Base-by-base conservation (phyloP, 2,329 filamentous ascomycete genomes). In the Fusarium foetens region DNA sequence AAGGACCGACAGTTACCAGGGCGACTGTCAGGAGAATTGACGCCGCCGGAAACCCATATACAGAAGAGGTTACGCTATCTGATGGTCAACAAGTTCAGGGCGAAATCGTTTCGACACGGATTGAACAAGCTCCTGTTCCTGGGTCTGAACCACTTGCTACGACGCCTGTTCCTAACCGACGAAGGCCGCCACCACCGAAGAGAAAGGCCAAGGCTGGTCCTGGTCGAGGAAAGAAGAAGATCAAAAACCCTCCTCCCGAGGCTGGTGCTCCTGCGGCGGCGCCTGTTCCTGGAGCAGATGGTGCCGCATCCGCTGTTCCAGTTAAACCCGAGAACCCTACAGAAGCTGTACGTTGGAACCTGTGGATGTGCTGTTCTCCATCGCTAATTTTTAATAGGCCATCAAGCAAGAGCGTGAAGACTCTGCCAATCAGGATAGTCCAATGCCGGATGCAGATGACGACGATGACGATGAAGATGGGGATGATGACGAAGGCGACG, bases 11-110 rank as follows among this genome's bases (percentile, higher is more conserved):
- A 10, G 83, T 96, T 76, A 91, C 93, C 12, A 92, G 92, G 77
- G 94, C 93, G 1, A 96, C 92, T 27, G 93, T 98, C 58, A 90
- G 93, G 75, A 91, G 92, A 73, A 84, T 92, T 16, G 94, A 97
- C 78, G 91, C 92, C 8, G 89, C 90, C 2, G 95, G 95, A 29
- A 95, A 95, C 75, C 88, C 93, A 14, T 94, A 93, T 68, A 91
- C 95, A 4, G 94, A 96, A 80, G 94, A 97, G 76, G 90, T 96
- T 12, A 92, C 94, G 25, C 87, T 97, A 8, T 89, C 90, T 9
- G 93, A 95, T 63, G 94, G 94, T 1, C 93, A 96, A 79, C 85
- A 86, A 9, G 88, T 97, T 1, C 93, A 95, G 71, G 94, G 94
- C 63, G 94, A 97, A 79, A 91, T 97, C 55, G 89, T 94, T 65